Base-by-base conservation (phyloP, 2,329 filamentous ascomycete species). In the Aspergillus terreus region DNA sequence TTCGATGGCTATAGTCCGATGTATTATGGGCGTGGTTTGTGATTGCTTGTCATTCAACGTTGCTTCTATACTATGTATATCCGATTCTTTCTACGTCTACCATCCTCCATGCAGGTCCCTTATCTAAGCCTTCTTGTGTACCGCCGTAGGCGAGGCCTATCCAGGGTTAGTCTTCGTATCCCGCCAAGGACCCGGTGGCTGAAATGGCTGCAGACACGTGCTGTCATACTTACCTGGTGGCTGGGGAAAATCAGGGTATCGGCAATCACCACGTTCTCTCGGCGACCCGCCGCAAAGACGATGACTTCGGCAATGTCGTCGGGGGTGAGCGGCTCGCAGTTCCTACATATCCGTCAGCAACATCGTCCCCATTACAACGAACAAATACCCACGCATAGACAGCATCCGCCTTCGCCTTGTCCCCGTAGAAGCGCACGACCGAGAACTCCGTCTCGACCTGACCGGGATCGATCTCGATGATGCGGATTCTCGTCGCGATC, bases 361-460 rank as follows among this genome's bases (percentile, higher is more conserved):
- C n/a, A 6, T 12, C 17, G n/a, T 49, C 14, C 10, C 9, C 15
- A 44, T 5, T 4, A 6, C 44, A 38, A 4, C 35, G 6, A 35
- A 6, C 6, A 7, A 38, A 38, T 35, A 75, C 83, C 72, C 74
- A 87, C 85, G 85, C 84, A 71, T 96, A 96, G 48, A 96, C 90
- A 46, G 89, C 88, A 76, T 94, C 88, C 4, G 92, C 92, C 78
- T 95, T 95, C 54, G 79, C 69, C 78, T 92, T 92, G 70, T 96
- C 92, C 4, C 92, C 92, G 57, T 89, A 85, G 71, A 94, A 96
- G 55, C 92, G 81, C 40, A 96, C 88, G 15, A 96, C 78, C 2
- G 88, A 92, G 73, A 96, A 96, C 69, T 96, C 89, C 82, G 92
- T 96, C 79, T 96, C 90, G 44, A 96, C 91, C 74, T 95, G 91